Evolutionary conservation across 2,329 filamentous ascomycete genomes (phyloP), one percentile per base, ranked within the genome.

Genomic region (Exophiala alcalophila): DNA sequence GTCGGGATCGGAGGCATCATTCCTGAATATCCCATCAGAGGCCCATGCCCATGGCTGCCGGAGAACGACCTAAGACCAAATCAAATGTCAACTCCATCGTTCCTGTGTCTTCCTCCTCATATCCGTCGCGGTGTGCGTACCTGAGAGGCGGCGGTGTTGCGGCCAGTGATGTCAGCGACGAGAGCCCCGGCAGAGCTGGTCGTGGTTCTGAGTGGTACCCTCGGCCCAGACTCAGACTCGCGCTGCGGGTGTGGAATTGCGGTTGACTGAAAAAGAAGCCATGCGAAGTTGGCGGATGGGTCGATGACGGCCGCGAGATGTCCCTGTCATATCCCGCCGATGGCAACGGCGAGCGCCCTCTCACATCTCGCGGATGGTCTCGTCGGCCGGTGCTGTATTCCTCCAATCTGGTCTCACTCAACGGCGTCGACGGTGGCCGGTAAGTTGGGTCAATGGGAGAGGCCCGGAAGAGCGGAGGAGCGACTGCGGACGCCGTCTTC

Each of bases 121-220:
- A 49, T 32, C 21, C 52, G 60, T 44, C 58, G 59, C 33, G 34
- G 31, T 16, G 11, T 31, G 59, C 68, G 58, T 72, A 76, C 72
- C 73, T 74, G 56, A 71, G 60, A 61, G 68, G 74, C 48, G 70
- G 74, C 62, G 68, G 73, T 47, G 70, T 73, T 56, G 68, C 67
- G 27, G 75, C 74, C 55, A 80, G 67, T 40, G 76, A 78, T 29
- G 79, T 78, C 55, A 83, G 67, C 26, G 77, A 71, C 37, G 77
- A 77, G 38, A 83, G 62, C 16, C 74, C 76, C 16, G 78, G 78
- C 35, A 81, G 65, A 48, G 73, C 46, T 53, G 62, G 32, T 59
- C 55, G 42, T 54, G 48, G 42, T 33, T 55, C 50, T 9, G 49
- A 44, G 25, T 52, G 41, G 25, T 54, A 52, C 19, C 49, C 47